A percentile compares a stretch with the other conserved stretches of the same genome.
Evolutionary conservation across 2,329 filamentous ascomycete genomes (phyloP).

Genomic region (Epichloe elymi): DNA sequence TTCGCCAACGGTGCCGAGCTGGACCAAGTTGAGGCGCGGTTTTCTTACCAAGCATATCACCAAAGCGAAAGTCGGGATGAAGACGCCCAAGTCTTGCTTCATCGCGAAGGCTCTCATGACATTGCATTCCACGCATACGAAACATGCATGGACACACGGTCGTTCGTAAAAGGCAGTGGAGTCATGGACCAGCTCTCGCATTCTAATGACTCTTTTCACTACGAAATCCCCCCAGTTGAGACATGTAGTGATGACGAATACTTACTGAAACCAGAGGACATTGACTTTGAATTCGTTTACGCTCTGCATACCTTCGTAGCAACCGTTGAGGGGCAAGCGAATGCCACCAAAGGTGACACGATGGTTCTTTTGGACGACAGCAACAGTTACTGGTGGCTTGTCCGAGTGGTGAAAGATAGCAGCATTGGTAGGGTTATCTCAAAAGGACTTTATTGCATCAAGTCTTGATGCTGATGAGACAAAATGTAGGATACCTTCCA

Average conservation of each 20-base stretch:
- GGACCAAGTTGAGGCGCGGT: background rate
- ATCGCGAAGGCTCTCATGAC: background rate
- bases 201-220: conserved; percentile 30
- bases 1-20: background rate
- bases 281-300: conserved; percentile 99
- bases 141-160: background rate
- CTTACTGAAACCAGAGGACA: conserved; percentile 94
- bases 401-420: conserved; percentile 91
- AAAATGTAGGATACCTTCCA: conserved; percentile 66
- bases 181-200: background rate
- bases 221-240: conserved; percentile 43
- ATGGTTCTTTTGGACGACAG: conserved; percentile 98
- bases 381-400: conserved; percentile 99
- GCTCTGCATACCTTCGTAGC: conserved; percentile 95
- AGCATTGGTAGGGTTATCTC: conserved; percentile 53
- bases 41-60: background rate
- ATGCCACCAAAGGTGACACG: conserved; percentile 94
- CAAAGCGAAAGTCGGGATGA: background rate
- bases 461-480: background rate
- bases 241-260: conserved; percentile 63
- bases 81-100: background rate
- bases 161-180: background rate
- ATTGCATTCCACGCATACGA: background rate
- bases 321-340: conserved; percentile 94
- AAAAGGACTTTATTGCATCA: background rate